Percentiles rank a stretch among this genome's conserved stretches.
Evolutionary conservation across 352 stramenopile genomes (phyloP).

Genomic region (Pythium vanterpoolii): DNA sequence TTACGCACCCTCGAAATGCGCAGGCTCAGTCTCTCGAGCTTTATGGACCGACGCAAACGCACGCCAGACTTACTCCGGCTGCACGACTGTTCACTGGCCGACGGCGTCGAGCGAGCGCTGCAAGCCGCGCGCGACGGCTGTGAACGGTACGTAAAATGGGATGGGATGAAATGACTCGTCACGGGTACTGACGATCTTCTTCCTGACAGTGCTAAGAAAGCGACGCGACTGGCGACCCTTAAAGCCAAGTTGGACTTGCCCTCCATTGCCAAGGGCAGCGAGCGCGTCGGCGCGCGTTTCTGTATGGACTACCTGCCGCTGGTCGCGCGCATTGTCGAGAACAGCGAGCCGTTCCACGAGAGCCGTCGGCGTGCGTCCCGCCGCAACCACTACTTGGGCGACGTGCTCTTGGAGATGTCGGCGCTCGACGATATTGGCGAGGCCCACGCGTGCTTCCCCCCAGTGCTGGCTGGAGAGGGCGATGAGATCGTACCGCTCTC

Average conservation of each 20-base stretch:
- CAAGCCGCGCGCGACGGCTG: not conserved
- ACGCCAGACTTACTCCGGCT: not conserved
- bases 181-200: not conserved
- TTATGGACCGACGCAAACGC: not conserved
- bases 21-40: slow-evolving; percentile 13
- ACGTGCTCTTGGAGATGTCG: slow-evolving; percentile 67
- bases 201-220: slow-evolving; percentile 13
- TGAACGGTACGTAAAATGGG: slow-evolving; percentile 1
- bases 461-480: slow-evolving; percentile 1
- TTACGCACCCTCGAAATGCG: slow-evolving; percentile 7
- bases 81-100: slow-evolving; percentile 1
- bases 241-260: slow-evolving; percentile 39
- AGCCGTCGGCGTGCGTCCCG: slow-evolving; percentile 57
- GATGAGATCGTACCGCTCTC: slow-evolving; percentile 60
- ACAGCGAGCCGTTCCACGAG: slow-evolving; percentile 48
- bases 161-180: not conserved
- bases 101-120: slow-evolving; percentile 12
- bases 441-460: slow-evolving; percentile 10
- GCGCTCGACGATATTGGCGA: slow-evolving; percentile 44
- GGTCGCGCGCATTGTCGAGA: slow-evolving; percentile 46
- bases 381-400: slow-evolving; percentile 74
- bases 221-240: slow-evolving; percentile 25
- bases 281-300: slow-evolving; percentile 36
- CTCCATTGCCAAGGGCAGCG: slow-evolving; percentile 22
- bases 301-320: slow-evolving; percentile 71